A percentile compares a stretch with the other conserved stretches of the same genome.
phyloP scores from a whole-genome alignment of 2,329 filamentous ascomycete species.

The Lecanicillium sp. region DNA sequence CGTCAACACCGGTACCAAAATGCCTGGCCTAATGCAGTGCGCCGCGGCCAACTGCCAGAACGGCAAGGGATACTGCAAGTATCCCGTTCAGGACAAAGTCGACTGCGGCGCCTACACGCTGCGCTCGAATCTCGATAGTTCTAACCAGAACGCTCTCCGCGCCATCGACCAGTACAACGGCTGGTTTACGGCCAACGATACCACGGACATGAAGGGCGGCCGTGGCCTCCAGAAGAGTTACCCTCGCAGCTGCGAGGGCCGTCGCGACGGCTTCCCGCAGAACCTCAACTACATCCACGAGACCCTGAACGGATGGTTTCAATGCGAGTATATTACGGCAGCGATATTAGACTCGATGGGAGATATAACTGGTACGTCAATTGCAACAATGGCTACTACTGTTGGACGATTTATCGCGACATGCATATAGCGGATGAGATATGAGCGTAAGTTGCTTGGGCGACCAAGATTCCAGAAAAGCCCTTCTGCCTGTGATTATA shows the following conservation, averaged over 20 bases:
- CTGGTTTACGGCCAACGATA: constrained; percentile 27
- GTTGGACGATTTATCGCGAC: constrained; percentile 16
- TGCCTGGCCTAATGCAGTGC: constrained; percentile 31
- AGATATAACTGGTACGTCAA: constrained; percentile 16
- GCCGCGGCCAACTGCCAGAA: constrained; percentile 30
- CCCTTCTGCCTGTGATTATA: too few relatives aligned
- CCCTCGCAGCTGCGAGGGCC: constrained; percentile 20
- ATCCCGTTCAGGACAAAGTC: constrained; percentile 28
- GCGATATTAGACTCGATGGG: constrained; percentile 18
- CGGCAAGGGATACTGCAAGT: constrained; percentile 24
- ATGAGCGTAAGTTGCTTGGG: not conserved
- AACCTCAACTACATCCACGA: constrained; percentile 32
- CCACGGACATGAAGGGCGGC: constrained; percentile 23
- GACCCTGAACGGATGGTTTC: constrained; percentile 31
- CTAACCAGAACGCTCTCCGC: constrained; percentile 25
- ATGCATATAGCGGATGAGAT: too few relatives aligned
- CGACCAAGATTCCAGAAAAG: too few relatives aligned
- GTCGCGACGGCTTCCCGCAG: constrained; percentile 25
- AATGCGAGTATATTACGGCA: constrained; percentile 28
- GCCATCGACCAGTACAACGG: constrained; percentile 32
- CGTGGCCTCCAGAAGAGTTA: constrained; percentile 23
- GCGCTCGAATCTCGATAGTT: constrained; percentile 19
- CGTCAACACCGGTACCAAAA: constrained; percentile 26
- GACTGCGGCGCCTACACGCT: constrained; percentile 29
- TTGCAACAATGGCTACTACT: constrained; percentile 3